Conservation (phyloP, 1,284 basidiomycete species). For the Malassezia nana region DNA sequence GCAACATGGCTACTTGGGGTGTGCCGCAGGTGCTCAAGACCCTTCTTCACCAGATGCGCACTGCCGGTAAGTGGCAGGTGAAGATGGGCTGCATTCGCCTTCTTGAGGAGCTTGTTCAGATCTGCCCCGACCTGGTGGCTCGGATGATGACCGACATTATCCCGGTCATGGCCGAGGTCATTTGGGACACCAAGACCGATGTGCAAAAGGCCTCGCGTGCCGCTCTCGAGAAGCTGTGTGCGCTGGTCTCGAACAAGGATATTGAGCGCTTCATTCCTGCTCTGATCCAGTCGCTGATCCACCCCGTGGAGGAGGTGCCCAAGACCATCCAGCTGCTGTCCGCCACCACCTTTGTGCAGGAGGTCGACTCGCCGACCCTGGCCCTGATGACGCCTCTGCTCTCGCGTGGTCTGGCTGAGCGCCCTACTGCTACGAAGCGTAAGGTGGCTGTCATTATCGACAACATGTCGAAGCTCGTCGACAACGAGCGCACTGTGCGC, state of each 20-base stretch:
- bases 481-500: constrained; percentile 49
- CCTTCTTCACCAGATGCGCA: constrained; percentile 86
- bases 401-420: constrained; percentile 68
- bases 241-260: constrained; percentile 89
- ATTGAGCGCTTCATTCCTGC: constrained; percentile 71
- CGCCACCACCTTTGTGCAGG: constrained; percentile 99
- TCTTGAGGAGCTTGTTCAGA: constrained; percentile 80
- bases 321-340: constrained; percentile 92
- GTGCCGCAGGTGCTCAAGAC: constrained; percentile 73
- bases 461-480: constrained; percentile 49
- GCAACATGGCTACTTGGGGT: constrained; percentile 83
- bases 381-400: constrained; percentile 98
- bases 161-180: constrained; percentile 85
- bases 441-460: constrained; percentile 49
- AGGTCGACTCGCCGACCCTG: constrained; percentile 97
- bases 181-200: constrained; percentile 99
- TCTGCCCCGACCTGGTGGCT: constrained; percentile 74
- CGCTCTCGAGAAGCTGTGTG: constrained; percentile 67
- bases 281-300: constrained; percentile 90
- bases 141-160: constrained; percentile 91
- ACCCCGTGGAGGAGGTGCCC: constrained; percentile 98
- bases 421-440: constrained; percentile 48
- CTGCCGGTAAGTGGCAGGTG: constrained; percentile 97
- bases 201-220: constrained; percentile 98
- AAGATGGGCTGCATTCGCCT: constrained; percentile 79